Base-by-base conservation (phyloP, 192 early-diverging fungal genomes). In the Coemansia sp. region DNA sequence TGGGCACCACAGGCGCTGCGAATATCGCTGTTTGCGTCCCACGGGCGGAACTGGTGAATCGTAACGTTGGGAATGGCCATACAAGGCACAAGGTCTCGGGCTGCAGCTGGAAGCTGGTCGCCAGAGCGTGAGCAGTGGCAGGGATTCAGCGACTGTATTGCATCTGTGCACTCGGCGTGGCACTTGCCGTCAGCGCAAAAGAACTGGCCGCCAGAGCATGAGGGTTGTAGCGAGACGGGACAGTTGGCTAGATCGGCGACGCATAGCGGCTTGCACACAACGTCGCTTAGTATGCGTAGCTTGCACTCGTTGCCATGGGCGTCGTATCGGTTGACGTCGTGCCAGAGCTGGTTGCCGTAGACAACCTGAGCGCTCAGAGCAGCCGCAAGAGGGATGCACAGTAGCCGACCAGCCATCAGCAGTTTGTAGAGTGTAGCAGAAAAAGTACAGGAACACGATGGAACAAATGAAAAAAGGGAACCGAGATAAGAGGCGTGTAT, bases 181-280 rank as follows among this genome's bases (percentile, higher is more conserved):
- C 84, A 86, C 9, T 38, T n/a, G 17, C 84, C 83, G 53, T 86
- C 84, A 3, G 70, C 67, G 37, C 84, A 86, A 26, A 77, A 70
- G 2, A 53, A 33, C 56, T 78, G 53, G 22, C 79, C 81, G 42
- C 39, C 34, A 40, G 76, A 56, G 60, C 83, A 86, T 26, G 60
- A 21, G 66, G 72, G 32, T 17, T 35, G 32, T 7, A 53, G 11
- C 14, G 26, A 15, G 41, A 26, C 32, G 27, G 83, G 83, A 37
- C 83, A 86, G 34, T 65, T 57, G 0, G 50, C 18, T 9, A 83
- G 46, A 32, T 79, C 70, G 43, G 56, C 42, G 8, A 86, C 84
- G 53, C 84, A 86, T 8, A 86, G 29, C 9, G 54, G 48, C 11
- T 81, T 75, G 44, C 84, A 86, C 10, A 70, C 56, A 24, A 71